phyloP scores from a whole-genome alignment of 2,329 filamentous ascomycete species.

The Neodidymelliopsis sp. region DNA sequence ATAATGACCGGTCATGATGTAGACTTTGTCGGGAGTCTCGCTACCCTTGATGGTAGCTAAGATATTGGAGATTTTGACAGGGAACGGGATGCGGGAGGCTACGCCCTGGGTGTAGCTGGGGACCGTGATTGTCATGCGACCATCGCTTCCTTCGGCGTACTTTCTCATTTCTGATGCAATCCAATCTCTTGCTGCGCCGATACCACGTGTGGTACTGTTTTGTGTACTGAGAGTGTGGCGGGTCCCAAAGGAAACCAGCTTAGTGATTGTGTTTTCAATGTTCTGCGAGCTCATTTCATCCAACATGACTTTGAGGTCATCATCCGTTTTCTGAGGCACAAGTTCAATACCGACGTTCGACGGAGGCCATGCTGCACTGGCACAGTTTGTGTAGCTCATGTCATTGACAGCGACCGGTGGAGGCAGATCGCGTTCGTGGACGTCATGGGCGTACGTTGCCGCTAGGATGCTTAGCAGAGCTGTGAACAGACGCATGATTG shows the following conservation, averaged over 20 bases:
- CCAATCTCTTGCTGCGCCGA: slow-evolving; percentile 66
- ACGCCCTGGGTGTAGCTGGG: slow-evolving; percentile 61
- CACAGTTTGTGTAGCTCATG: slow-evolving; percentile 43
- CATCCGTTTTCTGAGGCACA: slow-evolving; percentile 51
- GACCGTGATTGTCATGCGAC: slow-evolving; percentile 59
- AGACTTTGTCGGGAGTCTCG: slow-evolving; percentile 57
- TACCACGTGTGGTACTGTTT: slow-evolving; percentile 60
- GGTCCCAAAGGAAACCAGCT: slow-evolving; percentile 64
- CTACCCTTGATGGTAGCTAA: slow-evolving; percentile 58
- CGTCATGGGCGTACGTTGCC: slow-evolving; percentile 33
- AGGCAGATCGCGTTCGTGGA: slow-evolving; percentile 38
- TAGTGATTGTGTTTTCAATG: slow-evolving; percentile 61
- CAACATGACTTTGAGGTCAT: slow-evolving; percentile 51
- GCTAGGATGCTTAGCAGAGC: slow-evolving; percentile 26
- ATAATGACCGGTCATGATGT: slow-evolving; percentile 65
- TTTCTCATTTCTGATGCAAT: slow-evolving; percentile 59
- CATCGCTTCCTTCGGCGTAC: slow-evolving; percentile 59
- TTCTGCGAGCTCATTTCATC: slow-evolving; percentile 52
- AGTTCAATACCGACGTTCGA: slow-evolving; percentile 48
- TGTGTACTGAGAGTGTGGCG: slow-evolving; percentile 64
- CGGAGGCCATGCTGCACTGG: slow-evolving; percentile 53
- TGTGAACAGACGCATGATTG: slow-evolving; percentile 30
- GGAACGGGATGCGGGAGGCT: slow-evolving; percentile 57
- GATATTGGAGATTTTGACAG: slow-evolving; percentile 63
- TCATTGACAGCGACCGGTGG: slow-evolving; percentile 41